Conservation (phyloP, 2,329 filamentous ascomycete genomes). For the Neofusicoccum kwambonambiense region DNA sequence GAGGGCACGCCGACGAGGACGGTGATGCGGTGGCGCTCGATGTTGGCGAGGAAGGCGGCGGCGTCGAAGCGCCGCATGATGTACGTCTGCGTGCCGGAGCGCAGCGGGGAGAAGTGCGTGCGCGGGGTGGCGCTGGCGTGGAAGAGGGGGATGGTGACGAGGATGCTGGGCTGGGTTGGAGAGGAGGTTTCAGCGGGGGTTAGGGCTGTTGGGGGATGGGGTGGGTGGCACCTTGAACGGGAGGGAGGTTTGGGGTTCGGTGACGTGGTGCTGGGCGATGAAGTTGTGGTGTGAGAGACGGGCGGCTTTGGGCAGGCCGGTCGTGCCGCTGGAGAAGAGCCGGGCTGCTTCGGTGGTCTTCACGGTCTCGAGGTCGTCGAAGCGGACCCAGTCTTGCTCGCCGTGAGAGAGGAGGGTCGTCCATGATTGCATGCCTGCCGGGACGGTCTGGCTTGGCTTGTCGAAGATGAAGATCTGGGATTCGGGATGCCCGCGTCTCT, state of each 20-base stretch:
- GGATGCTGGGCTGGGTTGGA: not conserved
- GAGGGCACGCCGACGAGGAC: constrained; percentile 55
- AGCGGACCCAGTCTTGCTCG: constrained; percentile 30
- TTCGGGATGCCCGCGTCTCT: constrained; percentile 24
- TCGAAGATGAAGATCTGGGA: constrained; percentile 31
- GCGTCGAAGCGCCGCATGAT: constrained; percentile 41
- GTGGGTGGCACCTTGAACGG: not conserved
- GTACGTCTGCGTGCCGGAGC: constrained; percentile 27
- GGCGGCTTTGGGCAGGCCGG: constrained; percentile 38
- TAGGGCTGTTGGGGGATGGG: too few species aligned
- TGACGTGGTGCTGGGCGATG: constrained; percentile 24
- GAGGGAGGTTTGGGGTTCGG: not conserved
- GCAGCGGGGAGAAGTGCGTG: constrained; percentile 34
- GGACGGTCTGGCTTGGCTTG: constrained; percentile 20
- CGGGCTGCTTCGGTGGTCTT: constrained; percentile 24
- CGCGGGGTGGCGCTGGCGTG: constrained; percentile 34
- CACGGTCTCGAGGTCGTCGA: constrained; percentile 24
- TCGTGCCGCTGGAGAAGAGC: constrained; percentile 38
- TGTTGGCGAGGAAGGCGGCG: constrained; percentile 46
- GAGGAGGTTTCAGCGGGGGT: too few species aligned
- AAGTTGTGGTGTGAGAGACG: constrained; percentile 39
- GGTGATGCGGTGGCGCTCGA: constrained; percentile 49
- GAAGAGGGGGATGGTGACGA: constrained; percentile 53
- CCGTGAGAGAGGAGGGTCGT: constrained; percentile 25
- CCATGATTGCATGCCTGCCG: constrained; percentile 21